These are phyloP conservation scores for Cytospora chrysosperma DNA, from an alignment of 2,329 filamentous ascomycete species.

Conservation along the genomic window DNA sequence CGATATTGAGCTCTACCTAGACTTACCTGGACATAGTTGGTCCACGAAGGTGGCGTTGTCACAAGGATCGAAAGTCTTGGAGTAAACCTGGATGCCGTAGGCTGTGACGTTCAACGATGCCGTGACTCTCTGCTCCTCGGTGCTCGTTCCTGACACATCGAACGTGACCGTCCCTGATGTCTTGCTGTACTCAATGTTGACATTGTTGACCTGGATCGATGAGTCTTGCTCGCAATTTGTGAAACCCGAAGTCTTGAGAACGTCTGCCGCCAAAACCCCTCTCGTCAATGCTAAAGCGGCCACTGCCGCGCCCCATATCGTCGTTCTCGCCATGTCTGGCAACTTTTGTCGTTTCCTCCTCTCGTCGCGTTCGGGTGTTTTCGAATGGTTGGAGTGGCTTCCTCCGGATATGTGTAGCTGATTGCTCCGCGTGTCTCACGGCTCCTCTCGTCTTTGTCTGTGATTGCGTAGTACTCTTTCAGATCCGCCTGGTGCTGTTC, in stretches of 20 bases:
- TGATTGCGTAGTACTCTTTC: slow-evolving; percentile 21
- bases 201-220: slow-evolving; percentile 66
- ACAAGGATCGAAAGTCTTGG: slow-evolving; percentile 82
- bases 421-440: slow-evolving; percentile 2
- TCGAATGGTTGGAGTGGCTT: slow-evolving; percentile 5
- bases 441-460: background rate
- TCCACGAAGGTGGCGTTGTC: slow-evolving; percentile 62
- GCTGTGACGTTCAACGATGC: slow-evolving; percentile 75
- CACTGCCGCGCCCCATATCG: slow-evolving; percentile 30
- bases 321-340: slow-evolving; percentile 29
- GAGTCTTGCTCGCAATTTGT: slow-evolving; percentile 63
- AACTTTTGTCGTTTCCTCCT: background rate
- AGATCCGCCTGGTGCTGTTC: slow-evolving; percentile 12
- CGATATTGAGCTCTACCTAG: slow-evolving; percentile 35
- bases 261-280: slow-evolving; percentile 62
- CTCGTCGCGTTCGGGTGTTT: background rate
- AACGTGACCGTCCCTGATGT: slow-evolving; percentile 72
- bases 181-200: slow-evolving; percentile 79
- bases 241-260: slow-evolving; percentile 81
- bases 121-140: slow-evolving; percentile 73
- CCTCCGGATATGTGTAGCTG: slow-evolving; percentile 5
- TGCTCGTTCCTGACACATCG: slow-evolving; percentile 77
- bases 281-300: slow-evolving; percentile 39
- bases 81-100: slow-evolving; percentile 80
- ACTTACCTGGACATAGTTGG: slow-evolving; percentile 75